These are phyloP conservation scores for Alternaria tenuissima DNA, from an alignment of 2,329 filamentous ascomycete species.

Conservation along the genomic window DNA sequence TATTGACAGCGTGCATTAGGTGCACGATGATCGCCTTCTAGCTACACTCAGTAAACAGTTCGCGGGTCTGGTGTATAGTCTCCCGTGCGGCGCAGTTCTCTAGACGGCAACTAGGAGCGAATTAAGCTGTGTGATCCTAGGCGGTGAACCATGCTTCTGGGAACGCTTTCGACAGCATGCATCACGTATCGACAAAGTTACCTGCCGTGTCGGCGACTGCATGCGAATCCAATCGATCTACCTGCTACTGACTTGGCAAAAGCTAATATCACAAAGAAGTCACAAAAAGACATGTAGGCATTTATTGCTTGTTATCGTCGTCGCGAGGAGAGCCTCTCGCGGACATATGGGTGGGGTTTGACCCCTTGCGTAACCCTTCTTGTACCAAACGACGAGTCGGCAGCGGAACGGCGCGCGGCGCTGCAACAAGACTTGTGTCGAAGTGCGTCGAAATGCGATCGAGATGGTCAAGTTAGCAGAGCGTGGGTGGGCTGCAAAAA, in stretches of 20 bases:
- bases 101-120: conserved; percentile 31
- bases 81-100: conserved; percentile 9
- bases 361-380: conserved; percentile 13
- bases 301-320: neutral
- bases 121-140: conserved; percentile 22
- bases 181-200: conserved; percentile 9
- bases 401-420: conserved; percentile 36
- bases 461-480: neutral
- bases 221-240: conserved; percentile 1
- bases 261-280: conserved; percentile 1
- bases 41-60: conserved; percentile 9
- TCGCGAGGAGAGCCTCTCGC: neutral
- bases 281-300: neutral
- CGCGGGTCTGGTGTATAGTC: neutral
- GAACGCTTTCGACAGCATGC: conserved; percentile 12
- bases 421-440: conserved; percentile 24
- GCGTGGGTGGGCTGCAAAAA: conserved; percentile 14
- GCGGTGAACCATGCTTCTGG: conserved; percentile 30
- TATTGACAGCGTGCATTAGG: neutral
- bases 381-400: conserved; percentile 17
- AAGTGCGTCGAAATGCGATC: conserved; percentile 17
- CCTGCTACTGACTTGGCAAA: neutral
- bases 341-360: neutral
- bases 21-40: neutral
- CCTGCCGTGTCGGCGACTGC: conserved; percentile 11